Conservation (phyloP, 345 rosid genomes). For the Citrus hindsii region DNA sequence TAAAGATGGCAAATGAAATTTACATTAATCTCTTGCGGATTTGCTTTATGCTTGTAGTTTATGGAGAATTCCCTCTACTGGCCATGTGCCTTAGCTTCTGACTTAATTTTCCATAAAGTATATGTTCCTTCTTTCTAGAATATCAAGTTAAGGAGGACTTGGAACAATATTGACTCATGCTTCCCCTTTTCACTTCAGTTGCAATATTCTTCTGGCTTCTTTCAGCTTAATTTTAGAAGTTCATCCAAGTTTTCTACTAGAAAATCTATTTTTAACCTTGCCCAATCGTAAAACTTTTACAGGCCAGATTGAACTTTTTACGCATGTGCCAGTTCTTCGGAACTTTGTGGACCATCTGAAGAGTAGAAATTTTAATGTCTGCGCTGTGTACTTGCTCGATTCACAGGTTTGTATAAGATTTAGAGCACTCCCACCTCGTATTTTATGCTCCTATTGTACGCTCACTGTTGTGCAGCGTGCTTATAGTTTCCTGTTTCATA, state of each 20-base stretch:
- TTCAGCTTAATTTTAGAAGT: neutral
- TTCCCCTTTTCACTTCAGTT: neutral
- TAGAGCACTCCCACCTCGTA: neutral
- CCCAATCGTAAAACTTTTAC: neutral
- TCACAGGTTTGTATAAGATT: slow-evolving; percentile 66
- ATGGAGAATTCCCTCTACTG: neutral
- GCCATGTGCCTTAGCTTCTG: neutral
- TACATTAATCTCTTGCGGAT: neutral
- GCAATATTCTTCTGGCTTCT: neutral
- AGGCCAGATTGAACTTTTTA: slow-evolving; percentile 93
- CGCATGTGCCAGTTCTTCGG: slow-evolving; percentile 84
- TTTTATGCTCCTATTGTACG: neutral
- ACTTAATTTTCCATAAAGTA: neutral
- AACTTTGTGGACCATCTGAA: slow-evolving; percentile 90
- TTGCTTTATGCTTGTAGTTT: neutral
- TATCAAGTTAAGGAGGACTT: neutral
- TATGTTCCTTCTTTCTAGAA: neutral
- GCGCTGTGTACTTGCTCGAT: slow-evolving; percentile 84
- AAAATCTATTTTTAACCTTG: neutral
- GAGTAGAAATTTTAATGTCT: slow-evolving; percentile 75
- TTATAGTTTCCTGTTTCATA: slow-evolving; percentile 7
- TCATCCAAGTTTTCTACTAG: neutral
- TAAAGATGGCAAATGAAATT: neutral
- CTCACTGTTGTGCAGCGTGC: neutral
- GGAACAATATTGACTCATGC: neutral